These are phyloP conservation scores for Pseudocercospora crystallina DNA, from an alignment of 2,329 filamentous ascomycete species.

Conservation along the genomic window DNA sequence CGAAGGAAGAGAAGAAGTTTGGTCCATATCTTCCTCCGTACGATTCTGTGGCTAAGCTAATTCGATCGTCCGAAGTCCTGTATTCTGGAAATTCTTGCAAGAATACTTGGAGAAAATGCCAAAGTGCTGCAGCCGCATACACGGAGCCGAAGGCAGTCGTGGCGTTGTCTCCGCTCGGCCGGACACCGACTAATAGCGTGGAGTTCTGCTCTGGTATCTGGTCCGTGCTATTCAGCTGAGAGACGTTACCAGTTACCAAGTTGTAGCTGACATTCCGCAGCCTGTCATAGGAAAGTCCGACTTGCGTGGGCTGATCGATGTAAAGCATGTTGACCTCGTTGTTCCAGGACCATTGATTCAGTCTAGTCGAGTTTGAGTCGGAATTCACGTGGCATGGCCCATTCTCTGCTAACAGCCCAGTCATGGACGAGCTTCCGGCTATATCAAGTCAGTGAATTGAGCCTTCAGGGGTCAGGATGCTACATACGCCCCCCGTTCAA, in stretches of 20 bases:
- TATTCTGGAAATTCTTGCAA: slow-evolving; percentile 63
- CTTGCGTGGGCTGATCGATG: slow-evolving; percentile 58
- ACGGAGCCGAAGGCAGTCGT: slow-evolving; percentile 52
- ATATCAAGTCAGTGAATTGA: no score
- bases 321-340: slow-evolving; percentile 53
- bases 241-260: slow-evolving; percentile 24
- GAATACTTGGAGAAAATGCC: slow-evolving; percentile 64
- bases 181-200: slow-evolving; percentile 50
- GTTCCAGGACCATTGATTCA: slow-evolving; percentile 60
- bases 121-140: slow-evolving; percentile 55
- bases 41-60: slow-evolving; percentile 22
- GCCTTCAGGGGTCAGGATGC: no score
- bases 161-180: slow-evolving; percentile 40
- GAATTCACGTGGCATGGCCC: slow-evolving; percentile 56
- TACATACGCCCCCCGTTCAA: slow-evolving; percentile 54
- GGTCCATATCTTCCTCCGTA: slow-evolving; percentile 62
- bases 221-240: slow-evolving; percentile 18
- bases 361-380: slow-evolving; percentile 50
- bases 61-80: slow-evolving; percentile 36
- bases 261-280: slow-evolving; percentile 40
- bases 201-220: slow-evolving; percentile 49
- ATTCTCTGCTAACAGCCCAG: slow-evolving; percentile 51
- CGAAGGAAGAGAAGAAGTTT: slow-evolving; percentile 55
- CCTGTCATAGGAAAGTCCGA: slow-evolving; percentile 16
- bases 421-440: slow-evolving; percentile 52